phyloP scores from a whole-genome alignment of 2,329 filamentous ascomycete species.

The Clonostachys sp. region DNA sequence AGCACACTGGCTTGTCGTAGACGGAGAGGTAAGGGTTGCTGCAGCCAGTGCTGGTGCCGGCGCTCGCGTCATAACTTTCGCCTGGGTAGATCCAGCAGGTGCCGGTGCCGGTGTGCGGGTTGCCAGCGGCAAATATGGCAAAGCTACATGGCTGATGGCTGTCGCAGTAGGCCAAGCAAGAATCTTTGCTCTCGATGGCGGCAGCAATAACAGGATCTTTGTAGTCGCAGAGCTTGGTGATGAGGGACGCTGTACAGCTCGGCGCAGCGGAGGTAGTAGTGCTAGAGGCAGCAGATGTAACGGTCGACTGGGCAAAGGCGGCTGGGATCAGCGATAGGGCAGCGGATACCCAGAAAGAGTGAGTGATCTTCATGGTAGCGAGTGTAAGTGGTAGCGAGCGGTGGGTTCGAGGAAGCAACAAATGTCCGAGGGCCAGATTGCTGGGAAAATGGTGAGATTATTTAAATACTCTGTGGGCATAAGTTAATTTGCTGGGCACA shows the following conservation, averaged over 20 bases:
- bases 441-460: no score
- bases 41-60: constrained; percentile 10
- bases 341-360: no score
- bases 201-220: constrained; percentile 11
- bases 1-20: constrained; percentile 14
- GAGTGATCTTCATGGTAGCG: no score
- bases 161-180: constrained; percentile 21
- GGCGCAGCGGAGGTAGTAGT: constrained; percentile 11
- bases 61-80: constrained; percentile 13
- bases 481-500: no score
- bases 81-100: constrained; percentile 21
- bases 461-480: no score
- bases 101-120: constrained; percentile 16
- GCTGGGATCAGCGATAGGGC: no score
- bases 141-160: constrained; percentile 19
- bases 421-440: no score
- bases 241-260: constrained; percentile 16
- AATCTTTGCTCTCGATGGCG: constrained; percentile 10
- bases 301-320: no score
- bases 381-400: no score
- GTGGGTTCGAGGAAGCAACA: no score
- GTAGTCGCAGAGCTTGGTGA: constrained; percentile 18
- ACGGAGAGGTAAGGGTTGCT: constrained; percentile 8
- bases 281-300: constrained; percentile 2
- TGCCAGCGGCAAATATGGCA: constrained; percentile 17